phyloP scores from a whole-genome alignment of 345 rosid species.

The Alliaria petiolata region DNA sequence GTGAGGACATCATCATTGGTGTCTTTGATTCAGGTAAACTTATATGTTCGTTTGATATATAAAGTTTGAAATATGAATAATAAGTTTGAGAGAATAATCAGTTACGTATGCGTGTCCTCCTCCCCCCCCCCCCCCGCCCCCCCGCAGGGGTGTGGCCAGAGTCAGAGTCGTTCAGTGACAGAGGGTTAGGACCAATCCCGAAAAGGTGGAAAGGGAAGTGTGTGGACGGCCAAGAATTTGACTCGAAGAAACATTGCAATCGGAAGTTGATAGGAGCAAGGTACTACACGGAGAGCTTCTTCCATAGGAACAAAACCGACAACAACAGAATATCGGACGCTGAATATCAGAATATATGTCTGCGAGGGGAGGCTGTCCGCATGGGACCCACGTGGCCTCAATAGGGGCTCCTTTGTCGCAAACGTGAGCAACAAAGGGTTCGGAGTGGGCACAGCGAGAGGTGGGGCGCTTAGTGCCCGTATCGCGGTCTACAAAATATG shows the following conservation, averaged over 20 bases:
- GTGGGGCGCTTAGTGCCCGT: constrained; percentile 52
- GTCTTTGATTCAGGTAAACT: constrained; percentile 52
- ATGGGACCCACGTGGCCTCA: constrained; percentile 57
- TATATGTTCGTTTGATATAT: background rate
- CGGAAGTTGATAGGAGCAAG: constrained; percentile 52
- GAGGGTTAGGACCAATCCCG: constrained; percentile 24
- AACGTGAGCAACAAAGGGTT: constrained; percentile 37
- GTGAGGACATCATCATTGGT: constrained; percentile 62
- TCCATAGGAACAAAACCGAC: constrained; percentile 9
- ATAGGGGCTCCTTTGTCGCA: constrained; percentile 39
- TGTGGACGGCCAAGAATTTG: constrained; percentile 7
- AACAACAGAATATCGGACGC: constrained; percentile 12
- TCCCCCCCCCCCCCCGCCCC: no score
- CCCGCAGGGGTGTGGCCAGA: constrained; percentile 25
- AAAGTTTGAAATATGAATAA: no score
- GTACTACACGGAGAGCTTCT: constrained; percentile 30
- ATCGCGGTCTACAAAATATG: constrained; percentile 47
- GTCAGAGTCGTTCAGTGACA: constrained; percentile 8
- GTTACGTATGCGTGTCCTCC: no score
- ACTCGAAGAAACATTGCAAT: constrained; percentile 37
- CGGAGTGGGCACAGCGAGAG: constrained; percentile 42
- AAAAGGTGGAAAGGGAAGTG: constrained; percentile 23
- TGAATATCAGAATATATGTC: constrained; percentile 50
- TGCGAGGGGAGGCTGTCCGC: constrained; percentile 44
- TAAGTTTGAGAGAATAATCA: no score